Percentiles rank a stretch among this genome's conserved stretches.
Conservation (phyloP, 192 early-diverging fungal species). For the Dimargaris xerosporica region DNA sequence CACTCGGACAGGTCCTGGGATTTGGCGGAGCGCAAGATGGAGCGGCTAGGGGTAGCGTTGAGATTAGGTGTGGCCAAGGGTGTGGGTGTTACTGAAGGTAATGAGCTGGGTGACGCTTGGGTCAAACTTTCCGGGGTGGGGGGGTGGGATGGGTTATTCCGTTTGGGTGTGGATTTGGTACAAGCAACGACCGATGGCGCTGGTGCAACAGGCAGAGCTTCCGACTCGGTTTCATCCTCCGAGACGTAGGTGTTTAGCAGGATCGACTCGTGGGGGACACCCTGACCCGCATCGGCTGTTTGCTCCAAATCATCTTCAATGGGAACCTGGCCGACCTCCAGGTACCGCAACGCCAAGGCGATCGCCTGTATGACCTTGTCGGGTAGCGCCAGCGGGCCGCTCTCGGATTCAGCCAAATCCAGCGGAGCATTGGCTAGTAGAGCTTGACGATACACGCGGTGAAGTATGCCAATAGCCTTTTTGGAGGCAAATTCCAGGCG, state of each 20-base stretch:
- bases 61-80: too few relatives aligned
- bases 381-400: neutral
- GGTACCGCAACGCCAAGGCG: neutral
- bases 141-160: slow-evolving; percentile 3
- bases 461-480: slow-evolving; percentile 2
- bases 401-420: neutral
- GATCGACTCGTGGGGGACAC: neutral
- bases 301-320: neutral
- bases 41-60: too few relatives aligned
- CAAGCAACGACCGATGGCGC: neutral
- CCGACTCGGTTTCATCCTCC: neutral
- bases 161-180: neutral
- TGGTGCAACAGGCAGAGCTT: too few relatives aligned
- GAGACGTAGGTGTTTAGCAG: slow-evolving; percentile 5
- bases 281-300: too few relatives aligned
- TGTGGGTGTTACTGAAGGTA: too few relatives aligned
- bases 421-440: neutral
- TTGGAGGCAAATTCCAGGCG: slow-evolving; percentile 6
- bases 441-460: neutral
- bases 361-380: neutral
- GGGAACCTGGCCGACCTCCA: slow-evolving; percentile 5
- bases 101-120: neutral
- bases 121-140: slow-evolving; percentile 6
- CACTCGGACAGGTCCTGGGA: neutral
- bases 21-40: neutral